phyloP scores from a whole-genome alignment of 2,329 filamentous ascomycete genomes.

The Colletotrichum sp. region DNA sequence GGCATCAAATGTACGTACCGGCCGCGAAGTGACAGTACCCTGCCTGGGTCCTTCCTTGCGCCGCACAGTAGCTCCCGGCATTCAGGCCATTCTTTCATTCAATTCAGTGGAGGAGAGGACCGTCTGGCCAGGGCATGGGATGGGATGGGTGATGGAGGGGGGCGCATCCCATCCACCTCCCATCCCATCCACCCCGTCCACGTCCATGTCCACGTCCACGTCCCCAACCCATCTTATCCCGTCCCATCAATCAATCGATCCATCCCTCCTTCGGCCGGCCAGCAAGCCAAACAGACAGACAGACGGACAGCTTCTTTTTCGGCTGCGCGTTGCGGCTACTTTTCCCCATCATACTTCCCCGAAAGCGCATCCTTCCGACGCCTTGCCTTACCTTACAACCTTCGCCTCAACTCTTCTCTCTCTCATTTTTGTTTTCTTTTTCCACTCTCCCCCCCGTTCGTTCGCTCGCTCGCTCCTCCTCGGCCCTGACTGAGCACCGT shows the following conservation, averaged over 20 bases:
- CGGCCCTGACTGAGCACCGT: not conserved
- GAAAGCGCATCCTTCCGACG: not conserved
- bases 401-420: not conserved
- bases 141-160: not conserved
- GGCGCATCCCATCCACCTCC: not conserved
- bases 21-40: not conserved
- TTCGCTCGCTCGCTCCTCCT: not conserved
- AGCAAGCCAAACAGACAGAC: not conserved
- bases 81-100: slow-evolving; percentile 4
- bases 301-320: not conserved
- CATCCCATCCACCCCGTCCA: not conserved
- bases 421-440: not conserved
- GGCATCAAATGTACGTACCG: not conserved
- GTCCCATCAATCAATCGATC: not conserved
- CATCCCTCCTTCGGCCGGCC: not conserved
- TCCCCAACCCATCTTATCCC: not conserved
- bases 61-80: slow-evolving; percentile 1
- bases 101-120: not conserved
- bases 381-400: not conserved
- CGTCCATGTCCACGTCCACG: not conserved
- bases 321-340: not conserved
- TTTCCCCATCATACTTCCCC: not conserved
- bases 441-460: not conserved
- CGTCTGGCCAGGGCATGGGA: not conserved
- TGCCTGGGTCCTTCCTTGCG: not conserved